Evolutionary conservation across 2,329 filamentous ascomycete genomes (phyloP).

Genomic region (Byssochlamys sp.): DNA sequence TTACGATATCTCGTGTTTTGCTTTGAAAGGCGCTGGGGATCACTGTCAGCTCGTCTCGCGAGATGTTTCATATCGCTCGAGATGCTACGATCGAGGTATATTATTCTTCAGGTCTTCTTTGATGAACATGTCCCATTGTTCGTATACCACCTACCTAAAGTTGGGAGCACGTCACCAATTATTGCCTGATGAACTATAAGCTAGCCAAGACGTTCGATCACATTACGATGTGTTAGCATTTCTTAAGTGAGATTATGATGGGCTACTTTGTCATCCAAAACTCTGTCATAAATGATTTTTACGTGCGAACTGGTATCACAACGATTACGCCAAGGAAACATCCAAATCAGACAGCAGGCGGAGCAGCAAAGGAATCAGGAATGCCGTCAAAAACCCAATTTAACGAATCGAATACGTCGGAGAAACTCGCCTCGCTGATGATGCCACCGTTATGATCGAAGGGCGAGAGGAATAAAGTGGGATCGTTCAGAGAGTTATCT

Average conservation of each 20-base stretch:
- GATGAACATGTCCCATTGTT: background rate
- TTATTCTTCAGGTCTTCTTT: background rate
- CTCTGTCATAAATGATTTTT: background rate
- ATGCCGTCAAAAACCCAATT: conserved; percentile 87
- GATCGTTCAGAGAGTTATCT: conserved; percentile 21
- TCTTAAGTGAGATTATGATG: background rate
- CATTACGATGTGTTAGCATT: background rate
- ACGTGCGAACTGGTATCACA: background rate
- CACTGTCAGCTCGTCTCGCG: too few relatives aligned
- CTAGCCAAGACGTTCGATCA: background rate
- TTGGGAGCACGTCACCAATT: too few relatives aligned
- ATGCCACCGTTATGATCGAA: conserved; percentile 29
- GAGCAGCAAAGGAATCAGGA: conserved; percentile 50
- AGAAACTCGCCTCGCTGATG: conserved; percentile 44
- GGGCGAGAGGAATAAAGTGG: conserved; percentile 22
- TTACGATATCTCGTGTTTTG: background rate
- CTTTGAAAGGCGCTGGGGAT: too few relatives aligned
- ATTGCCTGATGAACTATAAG: too few relatives aligned
- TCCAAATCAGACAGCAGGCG: conserved; percentile 10
- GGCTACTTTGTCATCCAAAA: background rate
- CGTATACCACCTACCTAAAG: too few relatives aligned
- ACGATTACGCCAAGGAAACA: background rate
- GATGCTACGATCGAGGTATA: background rate
- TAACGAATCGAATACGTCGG: conserved; percentile 74
- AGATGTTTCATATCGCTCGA: background rate